These are phyloP conservation scores for Obba rivulosa DNA, from an alignment of 768 basidiomycete species.

Conservation along the genomic window DNA sequence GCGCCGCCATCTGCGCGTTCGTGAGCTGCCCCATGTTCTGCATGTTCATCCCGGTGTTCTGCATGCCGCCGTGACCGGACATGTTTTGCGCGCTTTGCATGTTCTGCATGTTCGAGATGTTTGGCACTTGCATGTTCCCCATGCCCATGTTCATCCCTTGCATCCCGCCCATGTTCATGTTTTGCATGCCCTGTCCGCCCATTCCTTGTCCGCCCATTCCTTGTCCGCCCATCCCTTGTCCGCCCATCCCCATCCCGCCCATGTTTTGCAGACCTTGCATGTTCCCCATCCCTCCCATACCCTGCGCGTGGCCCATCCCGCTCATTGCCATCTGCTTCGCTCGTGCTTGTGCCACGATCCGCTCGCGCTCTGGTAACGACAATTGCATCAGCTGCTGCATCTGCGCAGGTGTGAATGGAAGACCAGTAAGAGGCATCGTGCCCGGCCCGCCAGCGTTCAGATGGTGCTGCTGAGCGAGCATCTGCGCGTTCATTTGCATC, in stretches of 20 bases:
- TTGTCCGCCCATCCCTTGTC: slow-evolving; percentile 1
- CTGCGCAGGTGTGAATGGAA: slow-evolving; percentile 6
- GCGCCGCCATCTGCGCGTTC: too few species aligned
- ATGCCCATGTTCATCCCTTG: slow-evolving; percentile 12
- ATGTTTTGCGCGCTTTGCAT: slow-evolving; percentile 5
- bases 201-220: slow-evolving; percentile 1
- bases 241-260: slow-evolving; percentile 6
- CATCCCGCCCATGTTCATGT: slow-evolving; percentile 11
- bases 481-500: not conserved
- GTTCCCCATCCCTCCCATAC: slow-evolving; percentile 6
- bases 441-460: not conserved
- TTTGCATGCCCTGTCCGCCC: not conserved
- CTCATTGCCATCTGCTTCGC: slow-evolving; percentile 24
- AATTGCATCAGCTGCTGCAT: slow-evolving; percentile 25
- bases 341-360: not conserved
- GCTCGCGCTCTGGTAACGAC: slow-evolving; percentile 22
- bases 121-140: not conserved
- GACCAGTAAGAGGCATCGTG: slow-evolving; percentile 8
- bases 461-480: not conserved
- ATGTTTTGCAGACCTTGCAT: slow-evolving; percentile 4
- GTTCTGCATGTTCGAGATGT: not conserved
- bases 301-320: slow-evolving; percentile 2
- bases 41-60: slow-evolving; percentile 13
- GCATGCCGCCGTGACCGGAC: slow-evolving; percentile 2
- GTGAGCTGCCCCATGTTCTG: slow-evolving; percentile 5